Evolutionary conservation across 768 basidiomycete genomes (phyloP).

Genomic region (Hydnomerulius pinastri): DNA sequence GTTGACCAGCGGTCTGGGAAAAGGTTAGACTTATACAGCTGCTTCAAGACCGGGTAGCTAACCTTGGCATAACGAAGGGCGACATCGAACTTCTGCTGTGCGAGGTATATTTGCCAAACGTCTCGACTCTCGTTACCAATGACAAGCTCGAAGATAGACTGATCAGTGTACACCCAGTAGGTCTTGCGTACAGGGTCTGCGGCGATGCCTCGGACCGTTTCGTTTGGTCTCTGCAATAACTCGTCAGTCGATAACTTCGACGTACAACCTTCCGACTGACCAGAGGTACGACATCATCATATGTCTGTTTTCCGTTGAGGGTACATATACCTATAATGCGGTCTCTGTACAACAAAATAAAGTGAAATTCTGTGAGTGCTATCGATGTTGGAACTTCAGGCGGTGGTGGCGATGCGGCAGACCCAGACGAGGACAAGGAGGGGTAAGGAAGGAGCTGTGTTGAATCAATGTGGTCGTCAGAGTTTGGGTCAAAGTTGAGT

Average conservation of each 20-base stretch:
- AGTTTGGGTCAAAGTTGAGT: slow-evolving; percentile 65
- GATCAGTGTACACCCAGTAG: slow-evolving; percentile 92
- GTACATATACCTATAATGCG: slow-evolving; percentile 75
- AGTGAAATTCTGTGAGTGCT: slow-evolving; percentile 89
- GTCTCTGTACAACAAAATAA: slow-evolving; percentile 81
- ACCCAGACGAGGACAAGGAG: slow-evolving; percentile 31
- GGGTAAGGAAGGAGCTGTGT: slow-evolving; percentile 84
- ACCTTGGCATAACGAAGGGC: slow-evolving; percentile 87
- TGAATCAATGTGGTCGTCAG: slow-evolving; percentile 77
- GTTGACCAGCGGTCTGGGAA: slow-evolving; percentile 80
- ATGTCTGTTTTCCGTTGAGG: slow-evolving; percentile 78
- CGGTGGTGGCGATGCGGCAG: slow-evolving; percentile 15
- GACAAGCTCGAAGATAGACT: slow-evolving; percentile 85
- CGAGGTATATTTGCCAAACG: slow-evolving; percentile 90
- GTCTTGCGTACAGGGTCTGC: slow-evolving; percentile 88
- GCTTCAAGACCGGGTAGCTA: slow-evolving; percentile 11
- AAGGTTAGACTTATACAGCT: slow-evolving; percentile 1
- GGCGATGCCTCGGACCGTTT: slow-evolving; percentile 71
- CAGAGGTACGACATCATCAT: slow-evolving; percentile 81
- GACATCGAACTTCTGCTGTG: slow-evolving; percentile 72
- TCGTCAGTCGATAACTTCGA: slow-evolving; percentile 9
- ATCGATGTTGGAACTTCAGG: slow-evolving; percentile 69
- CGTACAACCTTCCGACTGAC: slow-evolving; percentile 44
- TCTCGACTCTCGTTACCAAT: slow-evolving; percentile 89
- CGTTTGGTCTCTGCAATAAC: slow-evolving; percentile 64